Base-by-base conservation (phyloP, 78 protist genomes). In the Bigelowiella natans region DNA sequence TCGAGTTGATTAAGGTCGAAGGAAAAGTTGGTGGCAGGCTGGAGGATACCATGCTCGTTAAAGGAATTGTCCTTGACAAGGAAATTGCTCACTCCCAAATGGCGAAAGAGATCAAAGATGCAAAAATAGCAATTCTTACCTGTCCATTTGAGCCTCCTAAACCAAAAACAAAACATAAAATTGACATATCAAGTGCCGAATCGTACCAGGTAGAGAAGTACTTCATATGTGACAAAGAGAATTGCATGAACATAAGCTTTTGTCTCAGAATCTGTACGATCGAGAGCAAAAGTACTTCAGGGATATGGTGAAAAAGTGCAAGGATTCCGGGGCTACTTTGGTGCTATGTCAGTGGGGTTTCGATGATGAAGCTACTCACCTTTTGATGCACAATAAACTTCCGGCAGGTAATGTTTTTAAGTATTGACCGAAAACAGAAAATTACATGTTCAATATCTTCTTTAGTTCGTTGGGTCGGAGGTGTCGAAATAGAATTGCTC, bases 281-380 rank as follows among this genome's bases (percentile, higher is more conserved):
- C 2, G 86, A 34, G 86, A 83, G 29, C 86, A 83, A 28, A 83
- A 83, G 11, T 83, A 83, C 86, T 83, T 83, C 86, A 83, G 31
- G 39, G 3, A 40, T 36, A 93, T 92, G 94, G 90, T 93, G 82
- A 30, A 95, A 64, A 31, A 89, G 40, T 95, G 96, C 89, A 98
- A 98, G 94, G 98, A 92, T 1, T 40, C 95, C 40, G 99, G 99
- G 83, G 97, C 98, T 83, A 97, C 93, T 88, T 93, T 98, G 0
- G 98, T 97, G 36, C 7, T 96, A 40, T 98, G 99, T 95, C 99
- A 99, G 95, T 99, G 99, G 99, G 99, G 99, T 63, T 99, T 99
- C 88, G 99, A 99, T 88, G 99, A 99, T 94, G 99, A 99, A 93
- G 99, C 99, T 40, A 99, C 98, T 95, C 99, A 98, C 95, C 94